Evolutionary conservation across 2,329 filamentous ascomycete genomes (phyloP), one percentile per base, ranked within the genome.

Genomic region (Zopfia rhizophila): DNA sequence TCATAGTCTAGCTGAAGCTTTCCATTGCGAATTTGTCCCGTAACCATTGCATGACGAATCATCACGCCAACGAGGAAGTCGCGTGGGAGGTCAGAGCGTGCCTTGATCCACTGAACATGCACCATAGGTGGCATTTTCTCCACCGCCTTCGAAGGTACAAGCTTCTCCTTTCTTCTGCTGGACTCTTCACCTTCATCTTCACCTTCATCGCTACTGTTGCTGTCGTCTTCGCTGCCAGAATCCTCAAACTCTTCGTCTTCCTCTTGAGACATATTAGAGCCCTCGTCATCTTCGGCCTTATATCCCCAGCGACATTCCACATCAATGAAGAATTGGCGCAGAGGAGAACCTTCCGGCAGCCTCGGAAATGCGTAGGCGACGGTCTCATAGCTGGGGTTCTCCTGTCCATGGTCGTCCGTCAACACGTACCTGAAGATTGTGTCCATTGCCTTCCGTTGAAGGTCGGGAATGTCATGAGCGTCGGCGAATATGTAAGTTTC

Each of bases 401-500:
- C 8, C n/a, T 8, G 8, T n/a, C n/a, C n/a, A n/a, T n/a, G n/a
- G 24, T n/a, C n/a, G 8, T 27, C 24, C 24, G n/a, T 27, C 24
- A 27, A 8, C 8, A 27, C 24, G 24, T 27, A n/a, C 8, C n/a
- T 8, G 24, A 27, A 27, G 8, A 27, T 8, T 8, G 24, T n/a
- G 24, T 27, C 24, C 24, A 27, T 27, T 8, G 24, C 24, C 24
- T 8, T n/a, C 8, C 24, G 24, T n/a, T n/a, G 24, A n/a, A 27
- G 24, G 8, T 27, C 8, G 24, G 24, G 24, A n/a, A 27, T n/a
- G 24, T 27, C 24, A n/a, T 27, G 24, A n/a, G 24, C 24, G 24
- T 27, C 24, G 24, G 24, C 24, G 24, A 27, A 27, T 8, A 27
- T 27, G 24, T 27, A 27, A 27, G 24, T 27, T 27, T 27, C 24